phyloP scores from a whole-genome alignment of 1,139 yeast species.

The Geotrichum histeridarum region DNA sequence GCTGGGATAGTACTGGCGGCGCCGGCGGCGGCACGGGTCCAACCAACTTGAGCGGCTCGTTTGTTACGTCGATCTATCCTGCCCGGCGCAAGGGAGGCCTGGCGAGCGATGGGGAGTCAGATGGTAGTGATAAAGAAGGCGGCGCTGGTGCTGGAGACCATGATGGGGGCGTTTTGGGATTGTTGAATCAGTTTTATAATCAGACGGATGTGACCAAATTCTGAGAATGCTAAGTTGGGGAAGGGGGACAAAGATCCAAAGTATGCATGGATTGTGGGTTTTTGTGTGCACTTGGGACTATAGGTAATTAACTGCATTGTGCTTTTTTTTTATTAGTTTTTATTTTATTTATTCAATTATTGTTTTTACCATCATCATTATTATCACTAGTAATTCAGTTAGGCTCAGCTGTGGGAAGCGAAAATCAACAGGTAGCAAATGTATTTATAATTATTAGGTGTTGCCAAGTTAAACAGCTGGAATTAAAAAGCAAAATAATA shows the following conservation, averaged over 20 bases:
- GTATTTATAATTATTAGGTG: no score
- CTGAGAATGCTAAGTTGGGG: no score
- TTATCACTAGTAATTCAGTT: no score
- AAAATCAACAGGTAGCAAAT: no score
- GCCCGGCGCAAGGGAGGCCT: slow-evolving; percentile 12
- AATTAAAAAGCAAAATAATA: no score
- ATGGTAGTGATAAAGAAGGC: slow-evolving; percentile 29
- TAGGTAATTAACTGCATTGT: background rate
- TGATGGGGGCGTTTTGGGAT: slow-evolving; percentile 69
- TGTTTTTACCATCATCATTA: no score
- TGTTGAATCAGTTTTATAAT: slow-evolving; percentile 77
- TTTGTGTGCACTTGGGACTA: no score
- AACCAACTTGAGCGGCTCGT: slow-evolving; percentile 10
- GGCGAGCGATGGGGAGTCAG: slow-evolving; percentile 7
- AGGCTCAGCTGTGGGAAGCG: no score
- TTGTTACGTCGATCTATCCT: slow-evolving; percentile 14
- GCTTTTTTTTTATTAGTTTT: background rate
- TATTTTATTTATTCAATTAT: no score
- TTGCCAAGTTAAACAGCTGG: no score
- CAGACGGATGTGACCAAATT: slow-evolving; percentile 19
- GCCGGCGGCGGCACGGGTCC: background rate
- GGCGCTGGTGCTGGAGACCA: slow-evolving; percentile 35
- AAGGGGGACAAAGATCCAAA: no score
- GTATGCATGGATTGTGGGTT: no score
- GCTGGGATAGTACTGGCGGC: background rate